Evolutionary conservation across 225 moss, liverwort and hornwort species (phyloP).

Genomic region (Pseudisothecium myosuroides): DNA sequence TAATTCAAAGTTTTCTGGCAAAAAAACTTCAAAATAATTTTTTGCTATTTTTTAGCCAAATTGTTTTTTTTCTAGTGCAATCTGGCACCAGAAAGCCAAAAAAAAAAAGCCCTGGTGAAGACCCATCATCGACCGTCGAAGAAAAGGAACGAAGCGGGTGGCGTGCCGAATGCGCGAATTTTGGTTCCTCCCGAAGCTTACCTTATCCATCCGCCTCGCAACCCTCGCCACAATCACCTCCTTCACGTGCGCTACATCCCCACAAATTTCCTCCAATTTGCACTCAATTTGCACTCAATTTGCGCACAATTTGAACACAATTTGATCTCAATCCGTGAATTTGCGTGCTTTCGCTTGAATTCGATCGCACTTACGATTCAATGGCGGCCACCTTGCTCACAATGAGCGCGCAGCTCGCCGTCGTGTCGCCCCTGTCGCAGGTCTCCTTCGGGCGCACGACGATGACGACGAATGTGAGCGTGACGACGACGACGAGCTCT

Average conservation of each 20-base stretch:
- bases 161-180: background rate
- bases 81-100: too few species aligned
- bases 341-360: background rate
- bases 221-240: background rate
- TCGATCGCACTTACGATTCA: background rate
- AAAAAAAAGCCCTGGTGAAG: too few species aligned
- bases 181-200: background rate
- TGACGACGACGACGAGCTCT: background rate
- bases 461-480: background rate
- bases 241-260: background rate
- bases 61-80: too few species aligned
- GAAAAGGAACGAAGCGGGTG: background rate
- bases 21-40: too few species aligned
- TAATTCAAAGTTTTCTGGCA: too few species aligned
- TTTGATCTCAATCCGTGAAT: background rate
- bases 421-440: background rate
- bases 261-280: background rate
- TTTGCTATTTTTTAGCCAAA: too few species aligned
- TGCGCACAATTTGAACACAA: background rate
- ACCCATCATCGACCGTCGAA: background rate
- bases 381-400: constrained; percentile 21
- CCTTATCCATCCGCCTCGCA: constrained; percentile 3
- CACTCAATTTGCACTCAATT: background rate
- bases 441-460: background rate
- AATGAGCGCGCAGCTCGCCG: background rate